A percentile compares a stretch with the other conserved stretches of the same genome.
Conservation (phyloP, 768 basidiomycete genomes). For the Porphyrellus cyaneotinctus region DNA sequence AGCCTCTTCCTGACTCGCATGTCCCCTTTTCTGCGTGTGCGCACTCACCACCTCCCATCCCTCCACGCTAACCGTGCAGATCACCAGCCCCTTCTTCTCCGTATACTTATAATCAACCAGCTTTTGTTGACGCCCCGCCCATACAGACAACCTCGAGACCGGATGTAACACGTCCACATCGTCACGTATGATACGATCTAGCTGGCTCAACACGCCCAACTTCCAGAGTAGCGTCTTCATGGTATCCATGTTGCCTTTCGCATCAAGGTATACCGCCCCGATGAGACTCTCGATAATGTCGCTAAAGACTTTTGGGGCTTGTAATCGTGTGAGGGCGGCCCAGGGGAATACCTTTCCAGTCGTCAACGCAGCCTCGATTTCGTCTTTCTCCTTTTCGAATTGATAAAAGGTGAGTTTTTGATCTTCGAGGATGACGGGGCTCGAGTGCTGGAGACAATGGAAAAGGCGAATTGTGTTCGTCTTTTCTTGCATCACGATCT, state of each 20-base stretch:
- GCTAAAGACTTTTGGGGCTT: conserved; percentile 75
- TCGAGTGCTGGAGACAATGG: conserved; percentile 72
- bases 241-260: conserved; percentile 49
- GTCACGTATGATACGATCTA: conserved; percentile 62
- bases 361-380: conserved; percentile 47
- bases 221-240: conserved; percentile 45
- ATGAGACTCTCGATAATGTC: conserved; percentile 76
- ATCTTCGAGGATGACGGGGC: conserved; percentile 56
- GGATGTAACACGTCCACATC: conserved; percentile 75
- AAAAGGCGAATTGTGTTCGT: conserved; percentile 52
- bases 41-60: conserved; percentile 38
- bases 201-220: conserved; percentile 53
- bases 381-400: conserved; percentile 42
- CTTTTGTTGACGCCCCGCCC: conserved; percentile 50
- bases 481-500: conserved; percentile 37
- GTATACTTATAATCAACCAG: conserved; percentile 41
- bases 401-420: conserved; percentile 52
- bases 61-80: conserved; percentile 45
- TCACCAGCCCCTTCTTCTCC: conserved; percentile 45
- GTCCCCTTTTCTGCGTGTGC: conserved; percentile 46
- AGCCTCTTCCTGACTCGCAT: conserved; percentile 59
- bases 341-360: conserved; percentile 57
- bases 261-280: conserved; percentile 74
- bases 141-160: conserved; percentile 58
- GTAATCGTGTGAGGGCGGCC: conserved; percentile 68